Evolutionary conservation across 73 alveolate species (phyloP).

Genomic region (Stentor roeselii): DNA sequence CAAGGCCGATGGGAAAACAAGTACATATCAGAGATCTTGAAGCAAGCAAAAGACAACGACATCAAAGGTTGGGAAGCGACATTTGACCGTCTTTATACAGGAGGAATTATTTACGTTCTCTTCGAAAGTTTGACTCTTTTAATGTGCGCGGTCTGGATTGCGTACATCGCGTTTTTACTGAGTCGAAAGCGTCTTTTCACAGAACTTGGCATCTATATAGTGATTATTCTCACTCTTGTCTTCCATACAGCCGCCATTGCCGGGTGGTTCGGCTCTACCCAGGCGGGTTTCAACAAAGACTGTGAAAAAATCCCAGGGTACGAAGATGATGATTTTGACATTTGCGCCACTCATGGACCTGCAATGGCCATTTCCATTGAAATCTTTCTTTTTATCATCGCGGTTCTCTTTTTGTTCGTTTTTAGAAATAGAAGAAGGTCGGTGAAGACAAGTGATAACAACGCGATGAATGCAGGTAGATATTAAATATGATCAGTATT

Average conservation of each 20-base stretch:
- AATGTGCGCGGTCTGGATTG: neutral
- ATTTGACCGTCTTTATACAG: neutral
- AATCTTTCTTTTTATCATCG: neutral
- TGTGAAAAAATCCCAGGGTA: neutral
- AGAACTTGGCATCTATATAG: neutral
- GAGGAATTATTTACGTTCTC: neutral
- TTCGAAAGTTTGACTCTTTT: slow-evolving; percentile 3
- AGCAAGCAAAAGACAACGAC: neutral
- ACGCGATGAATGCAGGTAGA: no score
- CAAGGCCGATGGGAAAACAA: slow-evolving; percentile 17
- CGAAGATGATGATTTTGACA: neutral
- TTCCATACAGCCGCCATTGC: neutral
- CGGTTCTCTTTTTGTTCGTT: neutral
- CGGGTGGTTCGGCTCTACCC: slow-evolving; percentile 6
- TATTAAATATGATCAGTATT: no score
- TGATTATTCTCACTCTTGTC: neutral
- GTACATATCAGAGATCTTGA: neutral
- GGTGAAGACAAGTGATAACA: no score
- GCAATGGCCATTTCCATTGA: neutral
- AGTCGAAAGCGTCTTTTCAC: neutral
- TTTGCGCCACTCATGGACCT: slow-evolving; percentile 17
- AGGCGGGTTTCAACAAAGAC: neutral
- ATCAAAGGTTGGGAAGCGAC: neutral
- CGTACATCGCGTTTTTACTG: neutral
- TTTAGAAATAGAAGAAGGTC: neutral